Percentiles rank a stretch among this genome's conserved stretches.
Evolutionary conservation across 2,329 filamentous ascomycete species (phyloP).

Genomic region (Rutstroemia sp.): DNA sequence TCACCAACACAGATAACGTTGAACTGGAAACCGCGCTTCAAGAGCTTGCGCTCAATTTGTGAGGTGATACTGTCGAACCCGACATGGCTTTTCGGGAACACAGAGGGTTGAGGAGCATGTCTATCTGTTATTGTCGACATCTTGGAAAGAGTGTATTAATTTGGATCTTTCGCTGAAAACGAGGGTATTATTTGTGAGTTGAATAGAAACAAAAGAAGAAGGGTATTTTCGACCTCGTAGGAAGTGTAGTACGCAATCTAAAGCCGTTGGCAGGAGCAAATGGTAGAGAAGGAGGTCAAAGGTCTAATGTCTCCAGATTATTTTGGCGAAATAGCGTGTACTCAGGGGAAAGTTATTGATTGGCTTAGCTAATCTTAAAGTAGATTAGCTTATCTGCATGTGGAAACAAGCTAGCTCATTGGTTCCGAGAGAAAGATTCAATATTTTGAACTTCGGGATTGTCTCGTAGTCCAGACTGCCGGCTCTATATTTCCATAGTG

Average conservation of each 20-base stretch:
- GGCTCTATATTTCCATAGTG: neutral
- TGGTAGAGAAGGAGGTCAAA: constrained; percentile 15
- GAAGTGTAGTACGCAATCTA: constrained; percentile 2
- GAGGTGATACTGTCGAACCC: constrained; percentile 99
- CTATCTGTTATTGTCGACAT: constrained; percentile 30
- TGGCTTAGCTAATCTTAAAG: constrained; percentile 7
- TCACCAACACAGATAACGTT: constrained; percentile 98
- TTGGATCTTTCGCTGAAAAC: neutral
- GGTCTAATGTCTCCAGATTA: constrained; percentile 8
- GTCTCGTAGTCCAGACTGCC: neutral
- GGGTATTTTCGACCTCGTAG: neutral
- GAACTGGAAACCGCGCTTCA: constrained; percentile 99
- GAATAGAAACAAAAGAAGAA: neutral
- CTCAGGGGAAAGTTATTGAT: constrained; percentile 8
- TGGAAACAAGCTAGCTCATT: neutral
- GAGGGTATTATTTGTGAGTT: constrained; percentile 7
- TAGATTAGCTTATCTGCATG: constrained; percentile 3
- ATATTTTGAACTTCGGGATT: neutral
- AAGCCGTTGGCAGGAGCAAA: constrained; percentile 11
- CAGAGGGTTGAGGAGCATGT: constrained; percentile 28
- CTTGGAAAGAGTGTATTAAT: constrained; percentile 10
- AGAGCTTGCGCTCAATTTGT: constrained; percentile 98
- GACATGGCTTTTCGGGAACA: constrained; percentile 94
- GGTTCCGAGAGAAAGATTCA: neutral
- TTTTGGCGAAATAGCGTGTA: constrained; percentile 9